phyloP scores from a whole-genome alignment of 768 basidiomycete genomes.

The Lactarius hengduanensis region DNA sequence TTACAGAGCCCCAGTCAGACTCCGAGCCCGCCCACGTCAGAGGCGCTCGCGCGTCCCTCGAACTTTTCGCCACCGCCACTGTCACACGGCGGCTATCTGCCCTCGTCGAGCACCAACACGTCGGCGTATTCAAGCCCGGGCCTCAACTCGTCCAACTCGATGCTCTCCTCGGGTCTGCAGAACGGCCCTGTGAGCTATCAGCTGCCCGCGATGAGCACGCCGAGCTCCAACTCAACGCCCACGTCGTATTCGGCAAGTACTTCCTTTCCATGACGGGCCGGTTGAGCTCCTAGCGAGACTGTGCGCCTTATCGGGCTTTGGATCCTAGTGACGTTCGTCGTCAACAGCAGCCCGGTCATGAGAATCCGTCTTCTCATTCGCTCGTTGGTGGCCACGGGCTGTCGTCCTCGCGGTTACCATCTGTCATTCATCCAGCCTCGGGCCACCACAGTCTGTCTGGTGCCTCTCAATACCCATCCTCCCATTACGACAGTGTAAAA shows the following conservation, averaged over 20 bases:
- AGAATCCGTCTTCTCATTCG: constrained; percentile 48
- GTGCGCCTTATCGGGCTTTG: constrained; percentile 40
- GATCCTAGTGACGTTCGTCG: constrained; percentile 61
- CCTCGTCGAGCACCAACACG: constrained; percentile 24
- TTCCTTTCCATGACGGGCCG: constrained; percentile 41
- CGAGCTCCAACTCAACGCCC: constrained; percentile 28
- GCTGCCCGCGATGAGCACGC: constrained; percentile 18
- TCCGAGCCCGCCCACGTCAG: constrained; percentile 35
- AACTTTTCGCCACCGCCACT: constrained; percentile 30
- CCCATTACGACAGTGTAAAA: constrained; percentile 29
- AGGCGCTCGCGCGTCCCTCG: constrained; percentile 27
- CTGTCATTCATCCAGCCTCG: constrained; percentile 34
- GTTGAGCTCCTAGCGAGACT: constrained; percentile 34
- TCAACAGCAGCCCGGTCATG: constrained; percentile 68
- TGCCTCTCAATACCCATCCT: constrained; percentile 22
- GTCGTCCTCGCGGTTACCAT: constrained; percentile 19
- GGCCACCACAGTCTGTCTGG: constrained; percentile 47
- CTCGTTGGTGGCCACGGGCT: constrained; percentile 20
- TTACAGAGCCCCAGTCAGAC: constrained; percentile 30
- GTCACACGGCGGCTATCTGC: constrained; percentile 24
- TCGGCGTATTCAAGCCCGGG: constrained; percentile 28
- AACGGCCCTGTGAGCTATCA: constrained; percentile 24
- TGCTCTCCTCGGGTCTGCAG: constrained; percentile 24
- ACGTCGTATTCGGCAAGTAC: constrained; percentile 83
- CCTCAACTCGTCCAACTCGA: constrained; percentile 21